These are phyloP conservation scores for Conticribra weissflogii DNA, from an alignment of 108 stramenopile genomes.

Conservation along the genomic window DNA sequence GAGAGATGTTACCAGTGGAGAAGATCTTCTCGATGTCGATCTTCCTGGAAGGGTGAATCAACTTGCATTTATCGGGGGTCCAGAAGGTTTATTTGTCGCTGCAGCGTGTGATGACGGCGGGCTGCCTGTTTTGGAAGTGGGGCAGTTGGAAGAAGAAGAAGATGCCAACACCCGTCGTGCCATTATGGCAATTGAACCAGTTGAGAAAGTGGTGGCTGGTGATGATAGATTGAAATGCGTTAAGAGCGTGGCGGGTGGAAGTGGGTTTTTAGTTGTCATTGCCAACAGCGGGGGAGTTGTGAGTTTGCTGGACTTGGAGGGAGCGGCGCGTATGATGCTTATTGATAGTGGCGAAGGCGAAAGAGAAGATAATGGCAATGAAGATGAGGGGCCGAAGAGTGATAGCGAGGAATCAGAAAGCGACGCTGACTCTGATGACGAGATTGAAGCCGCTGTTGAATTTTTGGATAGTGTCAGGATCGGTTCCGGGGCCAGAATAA, in stretches of 20 bases:
- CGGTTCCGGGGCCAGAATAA: slow-evolving; percentile 88
- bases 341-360: slow-evolving; percentile 38
- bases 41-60: slow-evolving; percentile 76
- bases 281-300: slow-evolving; percentile 87
- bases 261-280: slow-evolving; percentile 76
- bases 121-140: slow-evolving; percentile 78
- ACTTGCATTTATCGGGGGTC: slow-evolving; percentile 68
- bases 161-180: slow-evolving; percentile 69
- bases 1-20: slow-evolving; percentile 78
- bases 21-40: slow-evolving; percentile 79
- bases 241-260: slow-evolving; percentile 55
- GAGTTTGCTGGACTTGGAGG: slow-evolving; percentile 83
- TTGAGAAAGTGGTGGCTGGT: slow-evolving; percentile 72
- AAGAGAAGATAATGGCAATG: slow-evolving; percentile 28
- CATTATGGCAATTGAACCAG: slow-evolving; percentile 91
- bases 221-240: slow-evolving; percentile 91
- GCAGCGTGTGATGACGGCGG: slow-evolving; percentile 94
- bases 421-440: slow-evolving; percentile 50
- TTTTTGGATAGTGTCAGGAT: slow-evolving; percentile 78
- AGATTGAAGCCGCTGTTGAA: slow-evolving; percentile 74
- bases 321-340: slow-evolving; percentile 82
- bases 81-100: slow-evolving; percentile 75
- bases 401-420: slow-evolving; percentile 19
- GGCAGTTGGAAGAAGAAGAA: slow-evolving; percentile 32
- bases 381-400: slow-evolving; percentile 30